Conservation (phyloP, 2,329 filamentous ascomycete species). For the Dothistroma pini region DNA sequence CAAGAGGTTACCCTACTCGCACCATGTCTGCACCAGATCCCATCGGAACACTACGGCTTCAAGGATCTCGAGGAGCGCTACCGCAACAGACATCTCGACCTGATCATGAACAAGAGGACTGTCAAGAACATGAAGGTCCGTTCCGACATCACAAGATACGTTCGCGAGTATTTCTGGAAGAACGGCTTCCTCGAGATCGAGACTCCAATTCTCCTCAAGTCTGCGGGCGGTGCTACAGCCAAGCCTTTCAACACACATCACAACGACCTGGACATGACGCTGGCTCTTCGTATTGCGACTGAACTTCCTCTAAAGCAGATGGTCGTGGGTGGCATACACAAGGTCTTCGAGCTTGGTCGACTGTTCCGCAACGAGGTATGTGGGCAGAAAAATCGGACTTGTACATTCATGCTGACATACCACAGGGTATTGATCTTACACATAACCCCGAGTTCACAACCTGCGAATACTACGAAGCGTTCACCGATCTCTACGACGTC, state of each 20-base stretch:
- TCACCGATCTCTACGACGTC: constrained; percentile 77
- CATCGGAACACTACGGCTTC: constrained; percentile 88
- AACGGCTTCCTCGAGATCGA: constrained; percentile 90
- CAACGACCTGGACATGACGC: constrained; percentile 91
- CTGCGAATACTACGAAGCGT: constrained; percentile 96
- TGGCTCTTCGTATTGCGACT: constrained; percentile 92
- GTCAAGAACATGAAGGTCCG: constrained; percentile 80
- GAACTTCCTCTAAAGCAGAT: constrained; percentile 97
- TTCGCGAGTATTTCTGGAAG: constrained; percentile 81
- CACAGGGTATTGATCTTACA: constrained; percentile 71
- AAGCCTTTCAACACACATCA: constrained; percentile 94
- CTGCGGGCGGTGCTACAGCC: constrained; percentile 91
- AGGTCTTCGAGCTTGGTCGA: constrained; percentile 92
- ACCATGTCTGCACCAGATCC: constrained; percentile 86
- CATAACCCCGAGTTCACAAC: constrained; percentile 99
- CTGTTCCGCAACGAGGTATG: constrained; percentile 82
- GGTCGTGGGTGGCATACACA: constrained; percentile 88
- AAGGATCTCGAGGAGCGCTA: constrained; percentile 92
- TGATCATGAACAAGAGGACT: constrained; percentile 92
- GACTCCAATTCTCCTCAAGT: constrained; percentile 96
- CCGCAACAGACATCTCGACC: constrained; percentile 88
- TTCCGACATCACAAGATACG: constrained; percentile 81
- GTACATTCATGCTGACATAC: background rate
- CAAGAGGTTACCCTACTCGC: constrained; percentile 80
- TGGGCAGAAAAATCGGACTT: background rate